Evolutionary conservation across 495 filamentous ascomycete genomes (phyloP), one percentile per base, ranked within the genome.

Genomic region (Talaromyces thailandensis): DNA sequence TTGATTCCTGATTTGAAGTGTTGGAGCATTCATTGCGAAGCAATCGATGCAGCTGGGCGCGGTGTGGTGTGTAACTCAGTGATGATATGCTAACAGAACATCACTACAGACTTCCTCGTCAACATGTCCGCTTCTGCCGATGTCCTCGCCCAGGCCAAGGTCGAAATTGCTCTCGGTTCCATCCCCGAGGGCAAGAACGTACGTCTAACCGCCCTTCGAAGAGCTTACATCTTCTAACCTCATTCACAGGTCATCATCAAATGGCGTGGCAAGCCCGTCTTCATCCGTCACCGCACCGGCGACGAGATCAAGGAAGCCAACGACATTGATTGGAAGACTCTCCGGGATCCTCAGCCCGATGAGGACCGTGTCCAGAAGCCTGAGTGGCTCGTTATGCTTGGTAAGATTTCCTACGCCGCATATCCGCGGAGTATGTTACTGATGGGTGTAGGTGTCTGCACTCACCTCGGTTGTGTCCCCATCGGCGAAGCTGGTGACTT

Each of bases 111-210:
- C 80, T 98, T 99, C 87, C 83, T 99, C 48, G 92, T 96, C 80
- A 98, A 96, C 84, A 97, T 99, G 95, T 92, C 95, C 74, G 95
- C 95, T 64, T 99, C 95, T 61, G 95, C 95, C 75, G 95, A 99
- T 73, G 92, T 99, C 69, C 81, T 99, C 75, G 95, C 95, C 72
- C 92, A 97, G 85, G 95, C 95, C 72, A 99, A 99, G 86, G 93
- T 99, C 67, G 95, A 99, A 80, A 88, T 99, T 67, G 90, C 96
- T 73, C 88, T 99, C 64, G 78, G 81, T 67, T 73, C 88, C 58
- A 97, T 99, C 71, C 94, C 95, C 45, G 93, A 97, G 82, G 94
- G 95, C 84, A 99, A 98, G 89, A 99, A 99, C 80, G 94, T 94
- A 84, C 69, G 89, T 77, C 23, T 57, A n/a, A n/a, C n/a, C n/a